Conservation (phyloP, 2,329 filamentous ascomycete species). For the Aspergillus caelatus region DNA sequence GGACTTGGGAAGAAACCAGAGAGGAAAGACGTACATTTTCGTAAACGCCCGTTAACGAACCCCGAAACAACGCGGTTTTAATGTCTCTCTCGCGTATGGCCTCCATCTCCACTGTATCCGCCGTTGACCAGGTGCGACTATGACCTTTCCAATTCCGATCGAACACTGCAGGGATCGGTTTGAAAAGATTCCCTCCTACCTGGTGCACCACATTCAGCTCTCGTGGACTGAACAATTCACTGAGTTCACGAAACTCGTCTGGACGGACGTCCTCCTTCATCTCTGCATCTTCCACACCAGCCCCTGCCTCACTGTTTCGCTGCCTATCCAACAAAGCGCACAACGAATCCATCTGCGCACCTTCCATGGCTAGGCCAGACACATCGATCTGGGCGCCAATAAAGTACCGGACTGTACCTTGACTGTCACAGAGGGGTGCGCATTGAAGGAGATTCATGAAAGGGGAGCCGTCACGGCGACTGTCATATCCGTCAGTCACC, state of each 20-base stretch:
- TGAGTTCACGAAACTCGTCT: conserved; percentile 68
- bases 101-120: conserved; percentile 24
- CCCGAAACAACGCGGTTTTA: conserved; percentile 34
- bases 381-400: conserved; percentile 75
- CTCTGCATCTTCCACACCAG: conserved; percentile 22
- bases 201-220: conserved; percentile 68
- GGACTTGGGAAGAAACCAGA: neutral
- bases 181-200: conserved; percentile 58
- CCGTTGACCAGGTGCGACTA: conserved; percentile 19
- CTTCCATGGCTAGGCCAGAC: conserved; percentile 68
- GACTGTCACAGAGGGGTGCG: conserved; percentile 70
- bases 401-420: conserved; percentile 68
- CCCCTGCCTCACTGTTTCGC: conserved; percentile 16
- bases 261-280: conserved; percentile 32
- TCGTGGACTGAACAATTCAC: conserved; percentile 68
- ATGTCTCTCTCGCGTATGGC: conserved; percentile 41
- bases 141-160: conserved; percentile 8
- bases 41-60: conserved; percentile 52
- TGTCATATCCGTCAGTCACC: conserved; percentile 26
- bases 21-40: conserved; percentile 50
- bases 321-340: conserved; percentile 48
- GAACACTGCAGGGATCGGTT: conserved; percentile 17
- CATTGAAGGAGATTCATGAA: conserved; percentile 78
- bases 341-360: conserved; percentile 66
- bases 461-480: conserved; percentile 72